Evolutionary conservation across 2,329 filamentous ascomycete genomes (phyloP).

Genomic region (Mariannaea elegans): DNA sequence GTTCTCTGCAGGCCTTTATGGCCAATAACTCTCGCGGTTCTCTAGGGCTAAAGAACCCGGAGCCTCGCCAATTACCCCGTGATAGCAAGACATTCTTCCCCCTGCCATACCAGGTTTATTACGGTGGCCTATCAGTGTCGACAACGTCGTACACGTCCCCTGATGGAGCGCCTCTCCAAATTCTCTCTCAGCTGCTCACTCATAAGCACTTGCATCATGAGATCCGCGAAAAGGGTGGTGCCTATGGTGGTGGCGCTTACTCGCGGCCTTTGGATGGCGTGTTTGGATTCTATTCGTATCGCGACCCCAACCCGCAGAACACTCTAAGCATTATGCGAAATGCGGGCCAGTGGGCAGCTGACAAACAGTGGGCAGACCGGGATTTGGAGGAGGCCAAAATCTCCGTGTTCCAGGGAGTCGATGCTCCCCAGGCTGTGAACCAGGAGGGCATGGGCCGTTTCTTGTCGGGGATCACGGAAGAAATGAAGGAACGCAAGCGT

Average conservation of each 20-base stretch:
- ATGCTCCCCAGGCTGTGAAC: conserved; percentile 88
- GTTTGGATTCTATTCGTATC: conserved; percentile 96
- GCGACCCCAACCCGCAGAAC: conserved; percentile 93
- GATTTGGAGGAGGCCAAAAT: conserved; percentile 97
- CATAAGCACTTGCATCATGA: conserved; percentile 98
- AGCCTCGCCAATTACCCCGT: conserved; percentile 49
- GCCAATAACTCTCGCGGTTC: conserved; percentile 36
- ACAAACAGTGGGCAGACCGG: conserved; percentile 81
- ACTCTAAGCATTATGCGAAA: conserved; percentile 85
- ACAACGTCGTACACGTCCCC: conserved; percentile 84
- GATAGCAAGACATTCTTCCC: conserved; percentile 87
- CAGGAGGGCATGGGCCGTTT: conserved; percentile 89
- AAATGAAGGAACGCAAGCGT: conserved; percentile 87
- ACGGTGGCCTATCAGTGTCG: conserved; percentile 82
- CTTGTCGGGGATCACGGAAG: conserved; percentile 82
- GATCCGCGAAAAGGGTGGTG: conserved; percentile 96
- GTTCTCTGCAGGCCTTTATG: conserved; percentile 77
- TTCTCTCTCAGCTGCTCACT: conserved; percentile 90
- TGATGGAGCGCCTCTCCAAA: conserved; percentile 81
- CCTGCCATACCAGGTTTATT: conserved; percentile 96
- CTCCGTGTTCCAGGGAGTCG: conserved; percentile 89
- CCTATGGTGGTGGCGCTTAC: conserved; percentile 92
- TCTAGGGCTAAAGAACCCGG: conserved; percentile 51
- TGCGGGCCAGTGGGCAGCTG: conserved; percentile 83
- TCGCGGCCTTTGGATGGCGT: conserved; percentile 81